These are phyloP conservation scores for Geosmithia flava DNA, from an alignment of 2,329 filamentous ascomycete genomes.

Conservation along the genomic window DNA sequence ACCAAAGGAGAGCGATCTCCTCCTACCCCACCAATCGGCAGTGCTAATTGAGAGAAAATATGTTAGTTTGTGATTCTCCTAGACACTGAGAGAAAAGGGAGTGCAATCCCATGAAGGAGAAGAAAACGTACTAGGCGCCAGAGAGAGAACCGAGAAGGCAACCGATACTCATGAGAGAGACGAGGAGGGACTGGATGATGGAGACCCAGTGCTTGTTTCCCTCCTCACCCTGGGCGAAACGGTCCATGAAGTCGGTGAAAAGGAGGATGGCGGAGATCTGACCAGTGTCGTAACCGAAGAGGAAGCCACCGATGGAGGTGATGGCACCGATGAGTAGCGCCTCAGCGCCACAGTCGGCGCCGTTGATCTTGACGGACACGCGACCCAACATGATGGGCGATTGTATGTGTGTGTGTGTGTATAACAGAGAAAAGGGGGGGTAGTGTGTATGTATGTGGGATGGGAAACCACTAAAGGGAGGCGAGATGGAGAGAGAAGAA, in stretches of 20 bases:
- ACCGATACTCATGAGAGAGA: conserved; percentile 43
- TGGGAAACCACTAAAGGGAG: neutral
- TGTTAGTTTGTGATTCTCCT: neutral
- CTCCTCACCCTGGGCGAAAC: conserved; percentile 34
- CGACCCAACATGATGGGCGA: neutral
- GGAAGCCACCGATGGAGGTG: conserved; percentile 46
- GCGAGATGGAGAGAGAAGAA: neutral
- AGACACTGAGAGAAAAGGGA: neutral
- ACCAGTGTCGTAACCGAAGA: conserved; percentile 53
- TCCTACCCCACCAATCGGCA: conserved; percentile 44
- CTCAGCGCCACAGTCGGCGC: conserved; percentile 26
- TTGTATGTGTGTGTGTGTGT: neutral
- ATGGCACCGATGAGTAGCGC: conserved; percentile 32
- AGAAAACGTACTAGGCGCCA: conserved; percentile 24
- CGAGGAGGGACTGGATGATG: conserved; percentile 36
- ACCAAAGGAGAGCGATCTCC: conserved; percentile 38
- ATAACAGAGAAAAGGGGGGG: neutral
- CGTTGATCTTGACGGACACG: conserved; percentile 28
- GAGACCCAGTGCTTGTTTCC: conserved; percentile 25
- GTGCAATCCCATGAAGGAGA: neutral
- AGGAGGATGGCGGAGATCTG: conserved; percentile 41
- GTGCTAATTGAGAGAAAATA: conserved; percentile 13
- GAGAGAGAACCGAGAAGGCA: conserved; percentile 40
- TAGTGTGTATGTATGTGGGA: neutral
- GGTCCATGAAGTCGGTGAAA: conserved; percentile 39